phyloP scores from a whole-genome alignment of 805 yeast species.

The Lachancea nothofagi region DNA sequence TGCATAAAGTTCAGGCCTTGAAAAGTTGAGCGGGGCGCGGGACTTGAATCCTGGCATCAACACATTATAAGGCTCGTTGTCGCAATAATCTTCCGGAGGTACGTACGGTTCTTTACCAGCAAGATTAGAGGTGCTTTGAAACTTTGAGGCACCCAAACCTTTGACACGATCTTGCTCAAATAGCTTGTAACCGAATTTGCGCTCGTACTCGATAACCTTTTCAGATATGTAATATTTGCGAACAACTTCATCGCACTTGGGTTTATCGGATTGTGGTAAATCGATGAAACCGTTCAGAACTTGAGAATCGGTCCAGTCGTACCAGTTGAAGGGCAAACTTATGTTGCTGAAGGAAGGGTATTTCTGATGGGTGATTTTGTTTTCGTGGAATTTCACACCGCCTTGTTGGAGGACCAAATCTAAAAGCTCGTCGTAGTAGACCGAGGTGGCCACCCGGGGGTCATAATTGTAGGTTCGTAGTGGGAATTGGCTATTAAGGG shows the following conservation, averaged over 20 bases:
- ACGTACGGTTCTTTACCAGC: not conserved
- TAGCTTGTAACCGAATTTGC: slow-evolving; percentile 18
- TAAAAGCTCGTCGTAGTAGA: slow-evolving; percentile 10
- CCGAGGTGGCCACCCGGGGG: slow-evolving; percentile 10
- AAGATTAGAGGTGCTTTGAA: slow-evolving; percentile 6
- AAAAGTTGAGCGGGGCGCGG: slow-evolving; percentile 6
- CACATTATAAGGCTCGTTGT: slow-evolving; percentile 3
- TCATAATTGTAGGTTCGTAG: slow-evolving; percentile 12
- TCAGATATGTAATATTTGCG: slow-evolving; percentile 22
- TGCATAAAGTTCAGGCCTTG: slow-evolving; percentile 11
- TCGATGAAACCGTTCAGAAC: slow-evolving; percentile 33
- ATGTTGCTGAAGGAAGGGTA: slow-evolving; percentile 9
- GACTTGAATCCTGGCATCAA: slow-evolving; percentile 11
- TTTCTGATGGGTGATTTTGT: not conserved
- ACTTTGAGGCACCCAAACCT: slow-evolving; percentile 17
- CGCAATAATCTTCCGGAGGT: slow-evolving; percentile 4
- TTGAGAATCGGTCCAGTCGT: slow-evolving; percentile 48
- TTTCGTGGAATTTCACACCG: not conserved
- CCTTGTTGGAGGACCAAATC: not conserved
- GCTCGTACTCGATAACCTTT: slow-evolving; percentile 18
- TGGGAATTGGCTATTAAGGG: slow-evolving; percentile 1
- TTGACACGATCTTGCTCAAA: slow-evolving; percentile 20
- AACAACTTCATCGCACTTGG: slow-evolving; percentile 21
- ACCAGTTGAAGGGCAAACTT: slow-evolving; percentile 48
- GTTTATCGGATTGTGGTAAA: slow-evolving; percentile 29